Evolutionary conservation across 202 grass and related monocot species (phyloP).

Genomic region (Zizania palustris): DNA sequence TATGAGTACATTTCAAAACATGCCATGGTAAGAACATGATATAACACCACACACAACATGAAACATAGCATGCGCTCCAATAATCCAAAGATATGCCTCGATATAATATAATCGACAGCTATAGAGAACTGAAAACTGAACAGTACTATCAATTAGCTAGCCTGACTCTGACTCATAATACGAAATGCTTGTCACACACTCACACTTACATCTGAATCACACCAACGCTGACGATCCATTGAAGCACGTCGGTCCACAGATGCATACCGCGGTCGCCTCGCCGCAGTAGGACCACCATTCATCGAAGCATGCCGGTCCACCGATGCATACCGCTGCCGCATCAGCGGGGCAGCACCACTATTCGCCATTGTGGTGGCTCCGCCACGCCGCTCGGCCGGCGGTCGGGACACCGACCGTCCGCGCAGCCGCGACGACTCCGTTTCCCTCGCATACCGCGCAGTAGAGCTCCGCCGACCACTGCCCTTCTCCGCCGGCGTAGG

Average conservation of each 20-base stretch:
- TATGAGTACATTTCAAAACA: neutral
- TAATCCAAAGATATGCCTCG: neutral
- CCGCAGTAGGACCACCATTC: neutral
- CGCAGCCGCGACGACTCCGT: conserved; percentile 76
- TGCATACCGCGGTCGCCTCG: conserved; percentile 50
- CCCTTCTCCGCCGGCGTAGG: conserved; percentile 38
- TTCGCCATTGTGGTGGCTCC: neutral
- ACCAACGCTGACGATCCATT: conserved; percentile 42
- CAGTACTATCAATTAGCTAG: neutral
- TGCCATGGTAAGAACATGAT: neutral
- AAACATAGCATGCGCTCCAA: neutral
- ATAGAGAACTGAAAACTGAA: conserved; percentile 13
- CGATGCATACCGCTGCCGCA: conserved; percentile 57
- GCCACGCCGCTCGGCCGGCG: conserved; percentile 55
- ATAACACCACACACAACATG: neutral
- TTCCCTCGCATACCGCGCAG: conserved; percentile 68
- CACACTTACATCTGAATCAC: conserved; percentile 64
- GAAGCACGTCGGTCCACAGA: conserved; percentile 54
- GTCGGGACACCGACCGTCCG: conserved; percentile 74
- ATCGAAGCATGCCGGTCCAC: conserved; percentile 45
- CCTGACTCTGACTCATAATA: neutral
- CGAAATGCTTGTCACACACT: neutral
- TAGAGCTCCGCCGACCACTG: conserved; percentile 41
- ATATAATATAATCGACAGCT: neutral
- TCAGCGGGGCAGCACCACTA: neutral